Evolutionary conservation across 2,329 filamentous ascomycete species (phyloP).

Genomic region (Pseudocercospora vitis): DNA sequence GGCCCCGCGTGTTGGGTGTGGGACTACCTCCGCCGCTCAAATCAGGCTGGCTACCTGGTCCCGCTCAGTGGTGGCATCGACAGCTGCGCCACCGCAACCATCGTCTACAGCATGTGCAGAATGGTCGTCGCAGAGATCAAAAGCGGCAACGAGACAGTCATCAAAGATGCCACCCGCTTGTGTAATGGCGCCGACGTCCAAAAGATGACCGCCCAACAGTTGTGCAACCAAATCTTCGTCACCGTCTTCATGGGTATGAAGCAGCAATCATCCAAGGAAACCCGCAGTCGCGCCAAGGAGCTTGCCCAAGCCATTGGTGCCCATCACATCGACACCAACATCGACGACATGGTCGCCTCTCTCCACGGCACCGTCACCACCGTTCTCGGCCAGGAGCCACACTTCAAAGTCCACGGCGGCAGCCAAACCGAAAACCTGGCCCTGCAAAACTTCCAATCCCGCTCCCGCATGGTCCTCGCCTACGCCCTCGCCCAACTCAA

Average conservation of each 20-base stretch:
- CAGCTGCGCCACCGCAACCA: constrained; percentile 56
- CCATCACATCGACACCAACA: constrained; percentile 72
- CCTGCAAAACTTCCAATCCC: constrained; percentile 67
- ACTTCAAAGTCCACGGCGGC: constrained; percentile 58
- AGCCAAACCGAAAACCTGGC: constrained; percentile 60
- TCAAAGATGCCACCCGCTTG: constrained; percentile 55
- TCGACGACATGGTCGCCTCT: constrained; percentile 65
- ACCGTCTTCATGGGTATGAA: constrained; percentile 71
- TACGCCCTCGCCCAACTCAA: constrained; percentile 66
- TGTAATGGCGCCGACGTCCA: constrained; percentile 54
- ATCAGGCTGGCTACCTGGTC: constrained; percentile 57
- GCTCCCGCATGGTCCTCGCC: constrained; percentile 64
- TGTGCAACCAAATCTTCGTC: constrained; percentile 60
- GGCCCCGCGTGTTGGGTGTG: constrained; percentile 67
- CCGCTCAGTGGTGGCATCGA: constrained; percentile 63
- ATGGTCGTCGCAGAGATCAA: constrained; percentile 56
- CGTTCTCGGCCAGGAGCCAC: constrained; percentile 45
- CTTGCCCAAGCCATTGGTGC: constrained; percentile 64
- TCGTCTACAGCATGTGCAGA: constrained; percentile 52
- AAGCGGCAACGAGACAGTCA: constrained; percentile 55
- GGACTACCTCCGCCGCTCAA: constrained; percentile 59
- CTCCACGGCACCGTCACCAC: constrained; percentile 60
- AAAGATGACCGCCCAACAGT: constrained; percentile 55
- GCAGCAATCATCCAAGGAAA: constrained; percentile 65
- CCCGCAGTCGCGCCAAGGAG: constrained; percentile 63